Base-by-base conservation (phyloP, 2,329 filamentous ascomycete genomes). In the Trichoderma lentiforme region DNA sequence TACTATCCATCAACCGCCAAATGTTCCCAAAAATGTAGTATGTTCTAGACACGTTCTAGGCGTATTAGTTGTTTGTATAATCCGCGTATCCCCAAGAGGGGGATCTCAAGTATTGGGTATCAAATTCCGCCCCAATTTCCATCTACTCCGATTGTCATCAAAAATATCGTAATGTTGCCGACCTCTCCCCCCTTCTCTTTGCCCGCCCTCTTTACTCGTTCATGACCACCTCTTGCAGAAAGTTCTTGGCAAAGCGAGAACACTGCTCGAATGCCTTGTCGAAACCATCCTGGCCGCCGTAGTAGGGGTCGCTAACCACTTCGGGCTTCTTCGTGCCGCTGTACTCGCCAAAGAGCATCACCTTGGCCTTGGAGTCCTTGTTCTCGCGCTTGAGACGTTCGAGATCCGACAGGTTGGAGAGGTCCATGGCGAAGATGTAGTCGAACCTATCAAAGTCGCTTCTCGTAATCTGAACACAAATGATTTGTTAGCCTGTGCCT, bases 381-480 rank as follows among this genome's bases (percentile, higher is more conserved):
- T 87, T 88, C 75, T 88, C 85, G 72, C 86, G 83, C 74, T 89
- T 84, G 78, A 91, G 82, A 39, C 89, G 85, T 77, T 90, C 81
- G 72, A 97, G 82, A 78, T 97, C 89, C 9, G 86, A 85, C 58
- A 97, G 84, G 80, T 98, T 98, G 60, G 90, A 89, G 63, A 89
- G 86, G 80, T 99, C 96, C 96, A 99, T 99, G 73, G 93, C 95
- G 71, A 99, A 90, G 73, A 99, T 90, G 82, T 97, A 98, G 82
- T 98, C 94, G 78, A 98, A 98, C 18, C 87, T 86, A 71, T 90
- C 84, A 77, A 98, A 97, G 82, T 99, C 96, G 66, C 87, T 86
- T 1, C 85, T 82, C 5, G 83, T 82, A 64, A 91, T 80, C 87
- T 89, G 32, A 1, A 53, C 1, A 15, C 36, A 12, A 21, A 34